Conservation (phyloP, 495 filamentous ascomycete genomes). For the Penicillium verhagenii region DNA sequence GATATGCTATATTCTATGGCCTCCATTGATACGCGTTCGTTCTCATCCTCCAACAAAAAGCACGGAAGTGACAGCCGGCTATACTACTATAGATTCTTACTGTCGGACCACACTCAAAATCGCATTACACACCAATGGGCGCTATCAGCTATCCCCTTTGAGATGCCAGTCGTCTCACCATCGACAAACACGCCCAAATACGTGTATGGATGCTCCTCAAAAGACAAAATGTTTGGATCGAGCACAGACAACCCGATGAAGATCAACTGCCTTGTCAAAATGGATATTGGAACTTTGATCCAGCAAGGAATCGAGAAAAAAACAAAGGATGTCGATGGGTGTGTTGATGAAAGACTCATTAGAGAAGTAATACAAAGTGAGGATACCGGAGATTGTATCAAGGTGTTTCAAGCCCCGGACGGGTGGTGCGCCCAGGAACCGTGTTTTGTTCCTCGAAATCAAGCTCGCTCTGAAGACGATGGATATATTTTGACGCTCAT, state of each 20-base stretch:
- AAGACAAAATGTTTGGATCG: constrained; percentile 1
- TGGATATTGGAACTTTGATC: constrained; percentile 4
- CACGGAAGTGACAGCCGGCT: constrained; percentile 63
- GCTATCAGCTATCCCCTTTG: constrained; percentile 7
- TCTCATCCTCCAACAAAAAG: constrained; percentile 2
- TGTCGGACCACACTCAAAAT: not conserved
- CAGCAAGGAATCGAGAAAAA: not conserved
- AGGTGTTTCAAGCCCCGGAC: constrained; percentile 6
- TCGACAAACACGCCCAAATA: not conserved
- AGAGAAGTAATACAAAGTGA: not conserved
- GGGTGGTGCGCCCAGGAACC: constrained; percentile 11
- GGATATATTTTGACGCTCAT: constrained; percentile 8
- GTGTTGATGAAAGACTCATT: constrained; percentile 4
- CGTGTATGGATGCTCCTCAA: constrained; percentile 10
- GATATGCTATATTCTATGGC: constrained; percentile 59
- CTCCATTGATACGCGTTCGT: constrained; percentile 44
- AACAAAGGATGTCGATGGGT: not conserved
- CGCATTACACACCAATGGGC: constrained; percentile 1
- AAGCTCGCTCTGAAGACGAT: constrained; percentile 4
- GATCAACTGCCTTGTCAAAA: constrained; percentile 7
- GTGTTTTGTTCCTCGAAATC: constrained; percentile 1
- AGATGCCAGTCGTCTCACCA: constrained; percentile 7
- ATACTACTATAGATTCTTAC: constrained; percentile 60
- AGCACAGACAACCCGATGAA: constrained; percentile 6
- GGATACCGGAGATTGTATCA: constrained; percentile 2